phyloP scores from a whole-genome alignment of 306 rosid species.

The Trifolium fragiferum region DNA sequence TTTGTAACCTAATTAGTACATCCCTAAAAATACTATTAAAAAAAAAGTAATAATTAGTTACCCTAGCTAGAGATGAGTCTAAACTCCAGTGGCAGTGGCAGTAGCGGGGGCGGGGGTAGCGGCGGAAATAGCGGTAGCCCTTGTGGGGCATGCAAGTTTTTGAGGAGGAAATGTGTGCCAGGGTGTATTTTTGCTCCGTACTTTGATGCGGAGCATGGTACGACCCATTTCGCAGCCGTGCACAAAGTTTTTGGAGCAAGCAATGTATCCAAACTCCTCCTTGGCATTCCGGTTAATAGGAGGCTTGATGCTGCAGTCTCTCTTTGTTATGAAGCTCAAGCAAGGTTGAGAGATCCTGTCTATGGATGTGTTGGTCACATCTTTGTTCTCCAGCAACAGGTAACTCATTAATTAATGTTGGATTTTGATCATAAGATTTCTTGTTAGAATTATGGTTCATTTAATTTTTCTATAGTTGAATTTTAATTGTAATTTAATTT shows the following conservation, averaged over 20 bases:
- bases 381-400: constrained; percentile 96
- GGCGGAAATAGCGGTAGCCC: constrained; percentile 60
- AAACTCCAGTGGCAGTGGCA: constrained; percentile 41
- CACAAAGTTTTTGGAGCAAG: constrained; percentile 97
- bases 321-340: constrained; percentile 83
- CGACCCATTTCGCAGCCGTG: constrained; percentile 83
- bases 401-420: constrained; percentile 27
- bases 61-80: constrained; percentile 54
- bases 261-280: constrained; percentile 84
- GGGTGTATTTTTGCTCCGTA: constrained; percentile 90
- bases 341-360: constrained; percentile 83
- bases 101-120: not conserved
- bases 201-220: constrained; percentile 87
- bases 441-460: not conserved
- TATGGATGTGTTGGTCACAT: constrained; percentile 92
- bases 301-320: constrained; percentile 86
- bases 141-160: constrained; percentile 91
- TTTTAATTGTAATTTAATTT: too few relatives aligned
- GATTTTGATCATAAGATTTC: not conserved
- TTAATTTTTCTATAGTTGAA: not conserved
- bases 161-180: constrained; percentile 75
- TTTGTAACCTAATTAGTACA: constrained; percentile 26
- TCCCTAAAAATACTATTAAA: not conserved
- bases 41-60: not conserved
- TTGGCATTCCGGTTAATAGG: constrained; percentile 63